These are phyloP conservation scores for Camellia lanceoleosa DNA, from an alignment of 148 eudicot species.

Conservation along the genomic window DNA sequence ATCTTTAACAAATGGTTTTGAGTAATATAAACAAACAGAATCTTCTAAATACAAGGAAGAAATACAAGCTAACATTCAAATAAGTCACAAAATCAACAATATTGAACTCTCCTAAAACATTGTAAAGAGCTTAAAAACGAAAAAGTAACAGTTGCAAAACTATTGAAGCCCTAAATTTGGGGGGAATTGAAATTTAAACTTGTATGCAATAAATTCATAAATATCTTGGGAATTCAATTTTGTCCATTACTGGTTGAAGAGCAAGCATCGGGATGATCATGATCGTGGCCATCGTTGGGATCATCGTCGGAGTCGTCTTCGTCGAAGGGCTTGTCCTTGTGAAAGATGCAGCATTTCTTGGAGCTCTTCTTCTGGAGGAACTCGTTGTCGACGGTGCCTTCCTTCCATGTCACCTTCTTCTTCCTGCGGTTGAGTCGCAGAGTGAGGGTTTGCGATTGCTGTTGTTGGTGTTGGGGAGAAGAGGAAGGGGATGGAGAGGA, in stretches of 20 bases:
- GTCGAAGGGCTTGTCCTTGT: slow-evolving; percentile 84
- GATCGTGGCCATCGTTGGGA: slow-evolving; percentile 9
- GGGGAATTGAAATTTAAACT: neutral
- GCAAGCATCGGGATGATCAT: slow-evolving; percentile 31
- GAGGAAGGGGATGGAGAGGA: slow-evolving; percentile 21
- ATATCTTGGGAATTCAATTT: neutral
- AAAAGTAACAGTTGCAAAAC: neutral
- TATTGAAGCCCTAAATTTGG: neutral
- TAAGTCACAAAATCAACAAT: neutral
- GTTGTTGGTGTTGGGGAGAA: slow-evolving; percentile 22
- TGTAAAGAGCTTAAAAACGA: no score
- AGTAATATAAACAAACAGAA: neutral
- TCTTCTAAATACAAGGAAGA: neutral
- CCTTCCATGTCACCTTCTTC: slow-evolving; percentile 85
- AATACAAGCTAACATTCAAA: neutral
- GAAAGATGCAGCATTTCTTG: slow-evolving; percentile 88
- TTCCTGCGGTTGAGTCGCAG: slow-evolving; percentile 65
- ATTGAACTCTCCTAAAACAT: neutral
- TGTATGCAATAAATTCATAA: neutral
- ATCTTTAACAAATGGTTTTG: no score
- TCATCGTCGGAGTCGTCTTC: slow-evolving; percentile 80
- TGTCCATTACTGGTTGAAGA: slow-evolving; percentile 26
- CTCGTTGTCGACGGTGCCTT: slow-evolving; percentile 85
- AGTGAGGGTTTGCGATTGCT: slow-evolving; percentile 50
- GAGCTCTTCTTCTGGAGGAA: slow-evolving; percentile 84